Conservation (phyloP, 2,329 filamentous ascomycete genomes). For the Pseudogymnoascus sp. region DNA sequence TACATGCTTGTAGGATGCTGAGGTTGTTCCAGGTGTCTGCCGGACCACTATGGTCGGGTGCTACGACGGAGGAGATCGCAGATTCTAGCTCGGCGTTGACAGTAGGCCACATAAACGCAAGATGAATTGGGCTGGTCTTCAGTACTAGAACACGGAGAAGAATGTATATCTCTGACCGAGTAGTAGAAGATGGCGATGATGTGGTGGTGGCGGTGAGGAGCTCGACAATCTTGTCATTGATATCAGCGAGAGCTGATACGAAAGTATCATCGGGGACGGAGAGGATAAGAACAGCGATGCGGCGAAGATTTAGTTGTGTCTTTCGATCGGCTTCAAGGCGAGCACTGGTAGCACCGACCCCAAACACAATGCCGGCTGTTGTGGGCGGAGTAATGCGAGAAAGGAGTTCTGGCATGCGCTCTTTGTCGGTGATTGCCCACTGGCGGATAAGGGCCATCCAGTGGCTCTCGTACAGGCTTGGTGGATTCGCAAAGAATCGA, state of each 20-base stretch:
- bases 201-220: conserved; percentile 75
- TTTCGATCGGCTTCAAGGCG: conserved; percentile 91
- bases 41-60: conserved; percentile 54
- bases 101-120: conserved; percentile 83
- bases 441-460: conserved; percentile 83
- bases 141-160: conserved; percentile 75
- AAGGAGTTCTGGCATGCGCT: conserved; percentile 75
- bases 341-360: conserved; percentile 91
- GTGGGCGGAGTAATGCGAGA: conserved; percentile 74
- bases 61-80: conserved; percentile 67
- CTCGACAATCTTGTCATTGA: conserved; percentile 81
- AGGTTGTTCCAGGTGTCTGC: conserved; percentile 70
- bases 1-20: conserved; percentile 83
- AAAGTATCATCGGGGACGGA: conserved; percentile 73
- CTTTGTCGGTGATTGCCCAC: conserved; percentile 81
- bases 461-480: conserved; percentile 58
- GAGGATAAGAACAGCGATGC: conserved; percentile 72
- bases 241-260: conserved; percentile 62
- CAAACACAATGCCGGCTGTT: conserved; percentile 93
- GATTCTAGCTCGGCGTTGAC: conserved; percentile 80
- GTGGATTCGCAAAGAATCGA: conserved; percentile 69
- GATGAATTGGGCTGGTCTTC: conserved; percentile 68
- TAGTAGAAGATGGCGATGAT: conserved; percentile 86
- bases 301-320: conserved; percentile 81
- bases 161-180: conserved; percentile 84